Base-by-base conservation (phyloP, 148 eudicot genomes). In the Rhododendron simsii region DNA sequence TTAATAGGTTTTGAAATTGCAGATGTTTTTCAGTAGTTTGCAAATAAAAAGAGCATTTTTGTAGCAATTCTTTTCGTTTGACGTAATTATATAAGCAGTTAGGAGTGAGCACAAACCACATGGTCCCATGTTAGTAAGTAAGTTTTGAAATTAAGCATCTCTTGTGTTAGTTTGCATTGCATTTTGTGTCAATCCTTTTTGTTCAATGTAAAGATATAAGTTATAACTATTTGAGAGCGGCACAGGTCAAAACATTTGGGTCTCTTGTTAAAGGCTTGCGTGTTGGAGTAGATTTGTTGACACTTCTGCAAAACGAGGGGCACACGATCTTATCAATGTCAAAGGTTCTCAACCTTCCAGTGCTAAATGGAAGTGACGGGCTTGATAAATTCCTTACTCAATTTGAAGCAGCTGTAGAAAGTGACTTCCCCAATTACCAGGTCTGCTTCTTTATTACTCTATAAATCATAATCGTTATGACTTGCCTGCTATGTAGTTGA, bases 371-470 rank as follows among this genome's bases (percentile, higher is more conserved):
- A 23, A 88, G 47, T 77, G 88, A 91, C 82, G 96, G 98, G 81
- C 94, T 94, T 85, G 87, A 91, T 87, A 92, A 93, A 87, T 95
- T 91, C 87, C 99, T 97, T 77, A 35, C 85, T 45, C 98, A 97
- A 86, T 93, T 97, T 84, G 98, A 97, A 92, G 98, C 98, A 80
- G 96, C 99, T 85, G 86, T 97, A 75, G 96, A 95, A 78, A 97
- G 99, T 82, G 98, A 95, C 85, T 97, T 97, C 86, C 98, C 98
- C 44, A 91, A 90, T 86, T 93, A 93, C 87, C 98, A 95, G 99
- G 99, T 97, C 45, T 86, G 84, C 35, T 82, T 69, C 80, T 90
- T 80, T 74, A 15, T 33, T 1, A 48, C 33, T 28, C 35, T 47
- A 23, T 85, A 7, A 23, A 7, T 35, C 21, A 30, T 12, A 21